These are phyloP conservation scores for Oryza nivara DNA, from an alignment of 176 grass and related monocot genomes.

Conservation along the genomic window DNA sequence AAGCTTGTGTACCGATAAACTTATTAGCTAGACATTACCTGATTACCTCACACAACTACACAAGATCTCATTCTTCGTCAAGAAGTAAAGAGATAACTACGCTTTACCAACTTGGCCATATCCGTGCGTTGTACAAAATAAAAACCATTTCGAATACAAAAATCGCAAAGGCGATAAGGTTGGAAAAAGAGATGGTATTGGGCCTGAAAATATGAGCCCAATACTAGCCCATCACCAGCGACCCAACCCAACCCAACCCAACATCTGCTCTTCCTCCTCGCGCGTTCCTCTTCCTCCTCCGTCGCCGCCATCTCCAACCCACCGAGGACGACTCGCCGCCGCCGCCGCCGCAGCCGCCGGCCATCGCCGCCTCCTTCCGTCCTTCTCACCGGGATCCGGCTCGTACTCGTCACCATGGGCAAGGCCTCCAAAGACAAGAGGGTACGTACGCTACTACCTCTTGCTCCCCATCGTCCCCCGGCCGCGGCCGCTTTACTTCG, in stretches of 20 bases:
- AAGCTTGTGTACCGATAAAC: too few species aligned
- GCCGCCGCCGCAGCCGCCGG: not conserved
- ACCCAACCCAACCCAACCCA: not conserved
- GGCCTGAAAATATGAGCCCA: too few species aligned
- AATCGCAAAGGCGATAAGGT: not conserved
- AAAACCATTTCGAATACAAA: too few species aligned
- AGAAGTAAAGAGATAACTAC: too few species aligned
- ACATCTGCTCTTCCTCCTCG: not conserved
- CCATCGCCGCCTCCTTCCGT: not conserved
- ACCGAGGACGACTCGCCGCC: not conserved
- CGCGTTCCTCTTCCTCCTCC: not conserved
- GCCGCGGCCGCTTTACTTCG: not conserved
- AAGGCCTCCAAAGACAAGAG: constrained; percentile 86
- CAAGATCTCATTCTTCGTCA: too few species aligned
- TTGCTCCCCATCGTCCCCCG: not conserved
- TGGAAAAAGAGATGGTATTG: too few species aligned
- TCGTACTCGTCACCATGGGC: constrained; percentile 41
- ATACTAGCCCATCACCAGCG: too few species aligned
- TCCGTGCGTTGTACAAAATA: too few species aligned
- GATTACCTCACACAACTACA: too few species aligned
- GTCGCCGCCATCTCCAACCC: constrained; percentile 26
- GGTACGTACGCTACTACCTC: constrained; percentile 11
- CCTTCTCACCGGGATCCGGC: not conserved
- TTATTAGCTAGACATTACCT: too few species aligned
- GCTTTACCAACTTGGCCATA: too few species aligned